Evolutionary conservation across 2,329 filamentous ascomycete species (phyloP), one percentile per base, ranked within the genome.

Genomic region (Fusarium proliferatum): DNA sequence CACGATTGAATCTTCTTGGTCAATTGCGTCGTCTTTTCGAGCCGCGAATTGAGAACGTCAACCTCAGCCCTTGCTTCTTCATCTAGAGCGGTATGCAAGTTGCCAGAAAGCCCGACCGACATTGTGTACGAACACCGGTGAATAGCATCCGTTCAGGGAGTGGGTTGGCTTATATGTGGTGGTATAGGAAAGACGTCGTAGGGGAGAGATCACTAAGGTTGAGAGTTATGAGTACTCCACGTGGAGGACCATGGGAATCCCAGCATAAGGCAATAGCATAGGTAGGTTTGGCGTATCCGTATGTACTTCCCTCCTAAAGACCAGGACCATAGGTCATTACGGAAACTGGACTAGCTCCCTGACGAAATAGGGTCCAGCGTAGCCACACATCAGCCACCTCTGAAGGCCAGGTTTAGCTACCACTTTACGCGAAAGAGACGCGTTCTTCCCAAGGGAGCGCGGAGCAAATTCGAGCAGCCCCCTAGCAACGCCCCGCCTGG

Each of bases 1-100:
- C 94, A 97, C 34, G 93, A 92, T 82, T 97, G 93, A 63, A 99
- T 98, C 86, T 97, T 97, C 86, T 96, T 97, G 38, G 95, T 97
- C 81, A 98, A 88, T 79, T 94, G 91, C 68, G 95, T 93, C 76
- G 97, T 97, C 88, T 97, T 98, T 77, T 97, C 94, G 71, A 98
- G 90, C 43, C 91, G 87, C 61, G 90, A 92, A 76, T 91, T 92
- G 53, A 93, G 85, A 36, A 93, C 91, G 74, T 93, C 91, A 61
- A 93, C 91, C 81, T 93, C 91, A 51, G 91, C 91, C 64, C 90
- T 86, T 49, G 90, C 89, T 82, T 93, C 90, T 80, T 93, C 91
- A 77, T 93, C 91, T 58, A 88, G 84, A 38, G 87, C 86, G 49
- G 80, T 79, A 78, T 88, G 86, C 61, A 85, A 84, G 71, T 80